Conservation (phyloP, 2,329 filamentous ascomycete species). For the Metarhizium sp. region DNA sequence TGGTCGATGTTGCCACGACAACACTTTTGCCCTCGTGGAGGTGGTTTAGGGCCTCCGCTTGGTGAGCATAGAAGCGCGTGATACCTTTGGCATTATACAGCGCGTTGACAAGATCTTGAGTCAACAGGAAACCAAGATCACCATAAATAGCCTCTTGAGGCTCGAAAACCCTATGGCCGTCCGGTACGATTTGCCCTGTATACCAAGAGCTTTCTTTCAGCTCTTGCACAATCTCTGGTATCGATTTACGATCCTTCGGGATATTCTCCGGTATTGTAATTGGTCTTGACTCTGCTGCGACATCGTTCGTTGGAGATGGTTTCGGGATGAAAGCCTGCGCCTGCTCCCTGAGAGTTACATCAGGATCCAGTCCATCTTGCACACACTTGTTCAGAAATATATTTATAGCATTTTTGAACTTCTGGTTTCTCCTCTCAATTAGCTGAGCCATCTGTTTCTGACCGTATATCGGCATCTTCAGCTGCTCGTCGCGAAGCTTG, state of each 20-base stretch:
- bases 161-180: constrained; percentile 86
- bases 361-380: constrained; percentile 55
- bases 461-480: constrained; percentile 88
- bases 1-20: constrained; percentile 89
- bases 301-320: constrained; percentile 34
- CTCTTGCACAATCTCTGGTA: constrained; percentile 78
- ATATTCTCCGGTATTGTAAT: constrained; percentile 58
- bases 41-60: constrained; percentile 87
- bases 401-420: constrained; percentile 71
- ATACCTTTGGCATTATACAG: constrained; percentile 88
- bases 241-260: constrained; percentile 67
- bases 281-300: constrained; percentile 18
- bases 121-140: constrained; percentile 75
- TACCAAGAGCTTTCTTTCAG: constrained; percentile 83
- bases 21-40: constrained; percentile 76
- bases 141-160: constrained; percentile 74
- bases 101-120: constrained; percentile 89
- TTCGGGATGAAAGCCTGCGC: constrained; percentile 53
- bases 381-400: constrained; percentile 67
- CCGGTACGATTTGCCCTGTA: constrained; percentile 81
- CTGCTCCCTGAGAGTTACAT: constrained; percentile 51
- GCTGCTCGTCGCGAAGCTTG: constrained; percentile 63
- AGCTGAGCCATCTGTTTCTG: constrained; percentile 84
- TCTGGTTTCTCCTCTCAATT: constrained; percentile 82
- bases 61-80: constrained; percentile 78